A percentile compares a stretch with the other conserved stretches of the same genome.
Conservation (phyloP, 768 basidiomycete genomes). For the Clitopilus hobsonii region DNA sequence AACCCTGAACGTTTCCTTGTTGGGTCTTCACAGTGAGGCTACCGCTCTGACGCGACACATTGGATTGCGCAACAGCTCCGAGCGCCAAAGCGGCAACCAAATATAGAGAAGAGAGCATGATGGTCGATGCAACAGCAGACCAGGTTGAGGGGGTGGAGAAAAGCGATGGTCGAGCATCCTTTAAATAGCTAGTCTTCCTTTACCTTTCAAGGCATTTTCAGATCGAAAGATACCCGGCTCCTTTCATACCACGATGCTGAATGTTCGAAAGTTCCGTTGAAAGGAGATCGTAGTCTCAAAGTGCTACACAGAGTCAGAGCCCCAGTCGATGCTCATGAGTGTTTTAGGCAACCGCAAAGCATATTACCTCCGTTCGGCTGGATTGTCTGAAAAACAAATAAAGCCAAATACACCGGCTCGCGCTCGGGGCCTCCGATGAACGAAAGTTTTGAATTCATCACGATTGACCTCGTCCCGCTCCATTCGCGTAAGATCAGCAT, state of each 20-base stretch:
- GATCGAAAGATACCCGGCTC: background rate
- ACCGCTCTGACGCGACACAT: background rate
- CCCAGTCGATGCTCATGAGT: background rate
- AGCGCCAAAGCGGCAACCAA: background rate
- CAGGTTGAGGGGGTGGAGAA: background rate
- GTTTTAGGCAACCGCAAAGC: background rate
- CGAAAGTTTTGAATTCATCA: background rate
- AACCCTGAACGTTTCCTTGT: constrained; percentile 22
- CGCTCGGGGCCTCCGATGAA: background rate
- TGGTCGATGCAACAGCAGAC: background rate
- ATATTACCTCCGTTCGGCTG: background rate
- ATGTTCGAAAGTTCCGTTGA: background rate
- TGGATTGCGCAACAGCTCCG: background rate
- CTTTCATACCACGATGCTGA: background rate
- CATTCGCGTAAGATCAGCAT: background rate
- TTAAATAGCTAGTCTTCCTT: background rate
- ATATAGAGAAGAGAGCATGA: background rate
- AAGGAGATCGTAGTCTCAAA: background rate
- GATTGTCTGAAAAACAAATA: background rate
- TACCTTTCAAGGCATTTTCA: background rate
- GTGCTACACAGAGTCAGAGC: background rate
- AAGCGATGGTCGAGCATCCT: background rate
- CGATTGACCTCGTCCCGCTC: background rate
- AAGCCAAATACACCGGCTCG: background rate
- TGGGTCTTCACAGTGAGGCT: constrained; percentile 19